Base-by-base conservation (phyloP, 2,329 filamentous ascomycete genomes). In the Calycina herbarum region DNA sequence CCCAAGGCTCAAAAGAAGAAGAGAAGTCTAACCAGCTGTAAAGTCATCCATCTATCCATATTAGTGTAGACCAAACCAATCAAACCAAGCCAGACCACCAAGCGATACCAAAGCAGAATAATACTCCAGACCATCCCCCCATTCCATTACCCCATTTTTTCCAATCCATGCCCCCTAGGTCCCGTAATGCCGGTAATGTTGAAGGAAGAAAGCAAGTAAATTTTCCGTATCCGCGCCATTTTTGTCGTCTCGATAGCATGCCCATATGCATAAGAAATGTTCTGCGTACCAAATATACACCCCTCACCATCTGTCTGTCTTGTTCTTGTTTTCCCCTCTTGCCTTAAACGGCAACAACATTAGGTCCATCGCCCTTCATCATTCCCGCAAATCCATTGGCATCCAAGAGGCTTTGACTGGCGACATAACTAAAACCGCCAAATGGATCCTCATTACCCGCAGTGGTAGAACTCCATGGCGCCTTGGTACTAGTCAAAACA, bases 401-500 rank as follows among this genome's bases (percentile, higher is more conserved):
- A 60, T 77, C 73, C 54, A 77, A 70, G 62, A 77, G 63, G 58
- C 75, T 77, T 59, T 72, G 68, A 64, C 74, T 76, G 29, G 75
- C 76, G 13, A 77, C 75, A 69, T 73, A 77, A 63, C 74, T 76
- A 54, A 77, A 77, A 6, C 76, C 76, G 10, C 75, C 74, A 66
- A 77, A 76, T 1, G 73, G 73, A 65, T 77, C 72, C 15, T 73
- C 71, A 7, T 66, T 68, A 15, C 64, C 68, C 2, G 58, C 65
- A 5, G 61, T 63, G 20, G 64, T 65, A 8, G 68, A 63, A 54
- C 67, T 70, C 73, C 74, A 73, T 6, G 69, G 70, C 8, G 70
- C 62, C 59, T 69, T 72, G 1, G 61, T 62, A 59, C 67, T 78
- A 11, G 79, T 79, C 63, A 88, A 76, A 1, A 91, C 83, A 5